Conservation (phyloP, 306 rosid genomes). For the Vachellia pachyceras region DNA sequence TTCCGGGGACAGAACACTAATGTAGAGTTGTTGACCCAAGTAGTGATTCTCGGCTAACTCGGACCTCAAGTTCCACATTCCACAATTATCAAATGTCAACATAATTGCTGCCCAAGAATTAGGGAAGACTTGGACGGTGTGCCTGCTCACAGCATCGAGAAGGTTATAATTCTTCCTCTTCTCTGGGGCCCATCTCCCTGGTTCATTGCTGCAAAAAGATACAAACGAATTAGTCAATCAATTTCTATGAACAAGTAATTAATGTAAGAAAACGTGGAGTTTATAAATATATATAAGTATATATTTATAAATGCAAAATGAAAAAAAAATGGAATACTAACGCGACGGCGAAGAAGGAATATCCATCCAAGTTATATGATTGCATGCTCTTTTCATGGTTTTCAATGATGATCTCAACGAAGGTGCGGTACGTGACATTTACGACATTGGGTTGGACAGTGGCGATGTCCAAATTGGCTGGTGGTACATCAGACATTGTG, state of each 20-base stretch:
- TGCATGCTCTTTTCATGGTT: conserved; percentile 60
- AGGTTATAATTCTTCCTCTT: conserved; percentile 6
- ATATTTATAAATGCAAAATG: background rate
- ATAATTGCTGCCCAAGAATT: conserved; percentile 43
- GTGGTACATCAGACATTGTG: conserved; percentile 34
- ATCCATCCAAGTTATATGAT: conserved; percentile 58
- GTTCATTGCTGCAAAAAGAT: conserved; percentile 46
- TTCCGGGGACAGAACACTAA: conserved; percentile 34
- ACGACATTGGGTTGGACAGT: conserved; percentile 45
- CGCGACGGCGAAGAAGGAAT: conserved; percentile 56
- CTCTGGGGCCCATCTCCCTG: conserved; percentile 61
- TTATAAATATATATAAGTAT: too few species aligned
- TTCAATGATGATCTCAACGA: conserved; percentile 62
- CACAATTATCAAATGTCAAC: conserved; percentile 50
- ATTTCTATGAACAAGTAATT: background rate
- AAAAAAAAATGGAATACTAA: conserved; percentile 28
- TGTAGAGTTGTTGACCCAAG: conserved; percentile 53
- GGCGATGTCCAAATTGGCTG: conserved; percentile 13
- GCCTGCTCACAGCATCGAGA: conserved; percentile 2
- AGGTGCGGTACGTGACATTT: conserved; percentile 42
- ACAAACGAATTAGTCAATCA: background rate
- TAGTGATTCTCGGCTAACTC: conserved; percentile 30
- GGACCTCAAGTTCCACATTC: conserved; percentile 61
- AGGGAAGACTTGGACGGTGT: background rate
- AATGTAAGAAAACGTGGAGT: too few species aligned